Evolutionary conservation across 768 basidiomycete genomes (phyloP), one percentile per base, ranked within the genome.

Genomic region (Amanita molliuscula): DNA sequence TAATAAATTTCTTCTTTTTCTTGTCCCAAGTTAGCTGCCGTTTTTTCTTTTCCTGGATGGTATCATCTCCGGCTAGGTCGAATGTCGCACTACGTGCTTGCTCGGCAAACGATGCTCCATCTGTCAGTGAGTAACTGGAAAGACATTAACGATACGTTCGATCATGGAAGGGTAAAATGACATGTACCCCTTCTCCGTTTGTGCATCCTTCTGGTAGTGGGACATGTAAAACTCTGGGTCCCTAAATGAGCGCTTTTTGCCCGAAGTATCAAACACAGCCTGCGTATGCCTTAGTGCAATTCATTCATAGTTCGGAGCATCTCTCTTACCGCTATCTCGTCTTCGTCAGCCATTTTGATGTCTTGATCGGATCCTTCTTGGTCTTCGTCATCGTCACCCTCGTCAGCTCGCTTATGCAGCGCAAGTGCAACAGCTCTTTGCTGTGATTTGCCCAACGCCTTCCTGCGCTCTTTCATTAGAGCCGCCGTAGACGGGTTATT

Each of bases 201-300:
- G 71, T 31, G 87, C 84, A 53, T 84, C 90, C 59, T 88, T 88
- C 63, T 94, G 91, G 58, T 84, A 82, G 69, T 98, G 82, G 2
- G 88, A 86, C 78, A 98, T 82, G 66, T 93, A 98, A 59, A 90
- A 95, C 33, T 88, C 83, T 2, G 81, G 74, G 57, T 97, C 94
- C 8, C 79, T 79, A 65, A 74, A 93, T 36, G 66, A 69, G 13
- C 71, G 71, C 52, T 72, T 78, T 58, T 71, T 74, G 49, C 62
- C 67, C 35, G 73, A 67, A 15, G 67, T 71, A 20, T 82, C 76
- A 54, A 90, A 89, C 10, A 84, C 84, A 25, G 76, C 78, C 85
- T 89, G 57, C 9, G 29, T 34, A 46, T 29, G 28, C 13, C 15
- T 26, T 35, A 48, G 21, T 48, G 44, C 13, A 25, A 35, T 26